Evolutionary conservation across 2,329 filamentous ascomycete genomes (phyloP), one percentile per base, ranked within the genome.

Genomic region (Gnomoniopsis smithogilvyi): DNA sequence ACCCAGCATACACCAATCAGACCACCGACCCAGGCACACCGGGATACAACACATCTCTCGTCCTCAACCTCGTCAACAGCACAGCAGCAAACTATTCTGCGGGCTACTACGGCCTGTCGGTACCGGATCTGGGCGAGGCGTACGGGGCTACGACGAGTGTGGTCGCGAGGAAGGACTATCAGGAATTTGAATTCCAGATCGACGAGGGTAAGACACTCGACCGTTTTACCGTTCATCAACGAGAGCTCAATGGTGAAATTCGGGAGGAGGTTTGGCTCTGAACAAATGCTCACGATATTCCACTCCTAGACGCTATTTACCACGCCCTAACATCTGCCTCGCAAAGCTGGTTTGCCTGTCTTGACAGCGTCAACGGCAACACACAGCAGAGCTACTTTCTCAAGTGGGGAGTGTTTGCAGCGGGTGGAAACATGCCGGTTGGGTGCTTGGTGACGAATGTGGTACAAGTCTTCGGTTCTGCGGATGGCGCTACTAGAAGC

Each of bases 281-380:
- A n/a, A n/a, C n/a, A n/a, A n/a, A n/a, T n/a, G n/a, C n/a, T n/a
- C n/a, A n/a, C n/a, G n/a, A n/a, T n/a, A n/a, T n/a, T n/a, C n/a
- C n/a, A n/a, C n/a, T n/a, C n/a, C n/a, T n/a, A n/a, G n/a, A n/a
- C 26, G 26, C 26, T 4, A 4, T 30, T 4, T 30, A 34, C 34
- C 56, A 62, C 21, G 10, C n/a, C 19, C 10, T 59, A 15, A 62
- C 60, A 11, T 21, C 56, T 12, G 56, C 34, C 8, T 30, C 49
- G 8, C 56, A 62, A 26, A 24, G 30, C 24, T 62, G 56, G 60
- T 59, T 59, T 34, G 60, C 56, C 19, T 62, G 60, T 38, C 7
- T n/a, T 6, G 38, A 53, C 34, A 49, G 19, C 17, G 21, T 56
- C 33, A 43, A 52, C 12, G 34, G 24, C 8, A 45, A 49, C 8